Base-by-base conservation (phyloP, 306 rosid species). In the Begonia fuchsioides region DNA sequence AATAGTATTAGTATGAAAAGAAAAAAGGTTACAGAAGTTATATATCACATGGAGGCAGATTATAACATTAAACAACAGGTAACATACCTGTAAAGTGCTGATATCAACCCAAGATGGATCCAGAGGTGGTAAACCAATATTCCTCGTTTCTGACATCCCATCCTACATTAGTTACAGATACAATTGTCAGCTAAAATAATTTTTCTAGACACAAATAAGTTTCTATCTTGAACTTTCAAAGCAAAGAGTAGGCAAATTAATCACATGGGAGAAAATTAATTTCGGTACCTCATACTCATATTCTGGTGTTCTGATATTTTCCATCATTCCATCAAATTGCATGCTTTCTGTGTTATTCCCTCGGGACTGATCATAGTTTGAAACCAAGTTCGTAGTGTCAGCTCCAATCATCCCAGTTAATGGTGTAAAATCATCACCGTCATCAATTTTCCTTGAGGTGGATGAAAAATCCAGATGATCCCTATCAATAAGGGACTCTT, bases 11-110 rank as follows among this genome's bases (percentile, higher is more conserved):
- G 7, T 26, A 26, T 26, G 7, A 26, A 26, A 26, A 26, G 35
- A 26, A 26, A 26, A 26, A 26, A 26, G 7, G 7, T 26, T 41
- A n/a, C 45, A 41, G 7, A 41, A 41, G 45, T 6, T 41, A 41
- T 41, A 41, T 41, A 41, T n/a, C 6, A 41, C 14, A 2, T 10
- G 45, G 12, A 41, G 14, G 14, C 45, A 41, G 0, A 41, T n/a
- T 41, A 1, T 4, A 13, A 41, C 44, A 41, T 41, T 10, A 1
- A 41, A 10, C 5, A 20, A 20, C 32, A 72, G 35, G 53, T 41
- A 57, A 52, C 55, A 61, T 65, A 88, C 97, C 95, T 88, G 97
- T 70, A 88, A 69, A 43, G 95, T 83, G 59, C 69, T 76, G 61
- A 67, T 66, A 59, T 88, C 81, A 43, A 57, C 95, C 45, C 76